Base-by-base conservation (phyloP, 441 rosid genomes). In the Syzygium syzygioides region DNA sequence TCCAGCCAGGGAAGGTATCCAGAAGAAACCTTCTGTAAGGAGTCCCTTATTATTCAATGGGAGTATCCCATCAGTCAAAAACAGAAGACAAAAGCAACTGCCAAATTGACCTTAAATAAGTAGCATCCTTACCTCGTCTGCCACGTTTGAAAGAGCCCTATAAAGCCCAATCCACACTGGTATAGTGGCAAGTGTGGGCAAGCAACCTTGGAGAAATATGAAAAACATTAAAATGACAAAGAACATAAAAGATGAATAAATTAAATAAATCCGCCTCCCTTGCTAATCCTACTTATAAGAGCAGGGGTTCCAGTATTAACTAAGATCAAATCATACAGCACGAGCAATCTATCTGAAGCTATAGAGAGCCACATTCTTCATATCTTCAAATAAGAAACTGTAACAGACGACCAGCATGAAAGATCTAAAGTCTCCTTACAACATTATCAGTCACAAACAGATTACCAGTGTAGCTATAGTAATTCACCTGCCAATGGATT, bases 151-250 rank as follows among this genome's bases (percentile, higher is more conserved):
- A 90, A 98, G 98, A 90, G 99, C 99, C 92, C 99, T 95, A 90
- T 98, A 98, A 45, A 98, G 93, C 86, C 99, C 99, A 90, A 98
- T 96, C 99, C 99, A 98, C 59, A 96, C 98, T 11, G 98, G 99
- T 90, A 96, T 96, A 4, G 99, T 98, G 25, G 97, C 99, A 91
- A 98, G 98, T 13, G 99, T 98, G 68, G 99, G 99, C 71, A 98
- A 93, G 88, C 99, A 96, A 64, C 99, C 99, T 98, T 90, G 79
- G 50, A 89, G 23, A 68, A 87, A 37, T 32, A 86, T 60, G 55
- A 85, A 79, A 64, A 57, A 34, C 26, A 88, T 32, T 85, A 4
- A 60, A 25, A 48, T 18, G 30, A 30, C 28, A 45, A 32, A 79
- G 20, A 20, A 45, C 56, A 86, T 57, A 50, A 71, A 66, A 85